These are phyloP conservation scores for Cladophialophora chaetospira DNA, from an alignment of 2,329 filamentous ascomycete species.

Conservation along the genomic window DNA sequence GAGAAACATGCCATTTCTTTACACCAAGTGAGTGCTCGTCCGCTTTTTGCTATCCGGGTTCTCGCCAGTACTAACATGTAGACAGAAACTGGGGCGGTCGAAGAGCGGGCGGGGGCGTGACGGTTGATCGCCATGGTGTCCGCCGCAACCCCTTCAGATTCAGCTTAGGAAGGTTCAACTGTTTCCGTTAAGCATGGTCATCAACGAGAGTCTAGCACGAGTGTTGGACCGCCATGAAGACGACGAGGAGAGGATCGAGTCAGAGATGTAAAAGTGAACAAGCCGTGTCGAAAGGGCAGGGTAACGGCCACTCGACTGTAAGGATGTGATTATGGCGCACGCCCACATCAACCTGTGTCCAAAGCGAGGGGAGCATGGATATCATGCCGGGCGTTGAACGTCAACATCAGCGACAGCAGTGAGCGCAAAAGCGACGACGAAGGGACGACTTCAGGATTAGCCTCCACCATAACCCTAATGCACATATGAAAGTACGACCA, in stretches of 20 bases:
- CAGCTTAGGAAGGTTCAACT: conserved; percentile 54
- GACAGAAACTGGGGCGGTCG: conserved; percentile 37
- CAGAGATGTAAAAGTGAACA: neutral
- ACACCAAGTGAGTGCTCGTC: conserved; percentile 34
- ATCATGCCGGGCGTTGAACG: neutral
- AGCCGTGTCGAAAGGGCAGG: neutral
- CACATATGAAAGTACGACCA: neutral
- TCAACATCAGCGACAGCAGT: neutral
- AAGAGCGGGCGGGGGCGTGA: conserved; percentile 50
- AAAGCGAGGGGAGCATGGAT: neutral
- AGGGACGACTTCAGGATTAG: neutral
- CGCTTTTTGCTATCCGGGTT: neutral
- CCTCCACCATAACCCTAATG: neutral
- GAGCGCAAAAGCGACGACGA: neutral
- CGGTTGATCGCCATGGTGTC: conserved; percentile 55
- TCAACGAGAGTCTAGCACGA: neutral
- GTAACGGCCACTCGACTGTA: neutral
- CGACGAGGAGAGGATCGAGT: neutral
- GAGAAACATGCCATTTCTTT: conserved; percentile 37
- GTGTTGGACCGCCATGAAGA: neutral
- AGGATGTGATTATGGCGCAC: neutral
- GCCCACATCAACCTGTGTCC: neutral
- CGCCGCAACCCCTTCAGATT: conserved; percentile 55
- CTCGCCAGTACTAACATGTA: neutral
- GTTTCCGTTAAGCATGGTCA: conserved; percentile 48